Percentiles rank a stretch among this genome's conserved stretches.
These are phyloP conservation scores for Globisporangium abappressorium DNA, from an alignment of 352 stramenopile species.

Conservation along the genomic window DNA sequence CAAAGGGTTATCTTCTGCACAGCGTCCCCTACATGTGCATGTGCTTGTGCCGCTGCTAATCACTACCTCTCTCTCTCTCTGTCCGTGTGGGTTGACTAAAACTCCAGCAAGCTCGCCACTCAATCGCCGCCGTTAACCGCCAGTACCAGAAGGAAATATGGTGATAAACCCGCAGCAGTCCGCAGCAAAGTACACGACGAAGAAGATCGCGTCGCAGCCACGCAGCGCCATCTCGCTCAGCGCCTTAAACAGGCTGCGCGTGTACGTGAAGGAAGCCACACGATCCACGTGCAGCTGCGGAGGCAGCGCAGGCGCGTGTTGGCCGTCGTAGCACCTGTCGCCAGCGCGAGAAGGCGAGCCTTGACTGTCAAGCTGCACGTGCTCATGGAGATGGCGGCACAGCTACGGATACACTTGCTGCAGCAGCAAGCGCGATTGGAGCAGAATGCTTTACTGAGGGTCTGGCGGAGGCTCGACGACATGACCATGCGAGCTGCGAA, in stretches of 20 bases:
- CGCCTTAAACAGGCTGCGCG: slow-evolving; percentile 1
- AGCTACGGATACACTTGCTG: slow-evolving; percentile 13
- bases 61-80: background rate
- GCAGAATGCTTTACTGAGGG: background rate
- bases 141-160: background rate
- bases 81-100: background rate
- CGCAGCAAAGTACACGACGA: background rate
- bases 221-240: slow-evolving; percentile 3
- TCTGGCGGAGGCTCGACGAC: background rate
- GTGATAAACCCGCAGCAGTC: background rate
- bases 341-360: background rate
- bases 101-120: background rate
- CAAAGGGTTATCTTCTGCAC: too few relatives aligned
- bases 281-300: background rate
- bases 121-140: background rate
- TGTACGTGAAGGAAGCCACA: background rate
- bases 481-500: background rate
- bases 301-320: slow-evolving; percentile 4
- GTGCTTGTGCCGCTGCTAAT: background rate
- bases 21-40: background rate
- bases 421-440: slow-evolving; percentile 1
- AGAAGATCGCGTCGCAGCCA: background rate
- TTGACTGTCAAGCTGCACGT: background rate
- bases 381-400: slow-evolving; percentile 3
- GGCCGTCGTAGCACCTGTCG: background rate